phyloP scores from a whole-genome alignment of 2,329 filamentous ascomycete genomes.

The Fusarium udum region DNA sequence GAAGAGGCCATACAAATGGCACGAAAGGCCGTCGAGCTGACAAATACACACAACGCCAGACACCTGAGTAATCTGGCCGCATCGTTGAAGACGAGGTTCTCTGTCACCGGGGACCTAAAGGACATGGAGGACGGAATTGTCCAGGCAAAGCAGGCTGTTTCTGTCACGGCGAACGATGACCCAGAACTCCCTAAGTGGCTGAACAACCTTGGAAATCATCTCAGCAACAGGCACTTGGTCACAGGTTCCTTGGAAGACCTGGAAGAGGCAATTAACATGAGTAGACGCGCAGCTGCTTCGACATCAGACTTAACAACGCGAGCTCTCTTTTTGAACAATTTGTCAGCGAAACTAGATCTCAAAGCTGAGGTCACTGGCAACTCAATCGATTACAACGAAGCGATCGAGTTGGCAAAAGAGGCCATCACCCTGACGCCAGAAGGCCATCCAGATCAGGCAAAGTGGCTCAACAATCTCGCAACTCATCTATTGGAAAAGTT shows the following conservation, averaged over 20 bases:
- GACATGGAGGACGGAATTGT: neutral
- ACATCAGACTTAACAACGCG: rapidly evolving
- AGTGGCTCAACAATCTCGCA: neutral
- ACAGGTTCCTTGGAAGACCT: neutral
- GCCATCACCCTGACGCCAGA: neutral
- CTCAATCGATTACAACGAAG: neutral
- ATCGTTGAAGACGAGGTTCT: neutral
- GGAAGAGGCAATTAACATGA: neutral
- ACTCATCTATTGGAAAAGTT: neutral
- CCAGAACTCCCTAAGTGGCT: neutral
- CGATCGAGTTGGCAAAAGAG: neutral
- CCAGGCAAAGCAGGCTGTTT: neutral
- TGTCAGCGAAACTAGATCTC: neutral
- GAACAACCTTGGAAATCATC: neutral
- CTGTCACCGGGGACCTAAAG: neutral
- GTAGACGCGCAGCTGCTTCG: neutral
- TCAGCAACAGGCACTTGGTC: neutral
- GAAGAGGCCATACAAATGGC: neutral
- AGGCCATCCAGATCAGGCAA: neutral
- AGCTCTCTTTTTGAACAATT: neutral
- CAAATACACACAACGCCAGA: neutral
- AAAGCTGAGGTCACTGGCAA: neutral
- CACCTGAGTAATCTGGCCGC: neutral
- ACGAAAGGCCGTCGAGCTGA: neutral
- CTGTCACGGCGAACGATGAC: neutral